Base-by-base conservation (phyloP, 495 filamentous ascomycete species). In the Cryomyces antarcticus region DNA sequence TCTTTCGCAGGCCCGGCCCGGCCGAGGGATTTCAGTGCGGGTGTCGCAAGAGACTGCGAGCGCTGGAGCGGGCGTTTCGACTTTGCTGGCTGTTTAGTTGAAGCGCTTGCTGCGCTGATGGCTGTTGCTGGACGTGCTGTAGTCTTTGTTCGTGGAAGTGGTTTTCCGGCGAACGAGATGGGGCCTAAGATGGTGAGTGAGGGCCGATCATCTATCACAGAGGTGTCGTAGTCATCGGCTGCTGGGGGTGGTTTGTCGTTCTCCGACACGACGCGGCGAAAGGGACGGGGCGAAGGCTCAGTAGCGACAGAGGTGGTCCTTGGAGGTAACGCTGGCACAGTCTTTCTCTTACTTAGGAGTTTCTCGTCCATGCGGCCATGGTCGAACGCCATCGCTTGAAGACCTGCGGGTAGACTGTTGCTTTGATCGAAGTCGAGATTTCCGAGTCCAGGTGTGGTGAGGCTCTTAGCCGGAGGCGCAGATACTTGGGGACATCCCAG, bases 221-320 rank as follows among this genome's bases (percentile, higher is more conserved):
- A n/a, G n/a, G n/a, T n/a, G n/a, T n/a, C n/a, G n/a, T n/a, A n/a
- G n/a, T n/a, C n/a, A n/a, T 12, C 31, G 4, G 45, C 36, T 6
- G 28, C 34, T 5, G 49, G 48, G 28, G 51, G 48, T 2, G 52
- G 49, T 17, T 38, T 41, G 30, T 51, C 51, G 40, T 54, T 52
- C 29, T 47, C 47, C 29, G 40, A 46, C 35, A 7, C 31, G 39
- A 43, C 43, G 42, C 35, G 49, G 34, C 29, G 42, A 39, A 43
- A 45, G 24, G 24, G 9, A 17, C 37, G 30, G 34, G 35, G 27
- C n/a, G n/a, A n/a, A n/a, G n/a, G n/a, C n/a, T n/a, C n/a, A 13
- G 41, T 24, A 12, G 33, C 27, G 33, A 37, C 7, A 34, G 46
- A 43, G 42, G 46, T 47, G 38, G 38, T 24, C 28, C 11, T 40